Conservation (phyloP, 2,329 filamentous ascomycete genomes). For the Diaporthe sp. region DNA sequence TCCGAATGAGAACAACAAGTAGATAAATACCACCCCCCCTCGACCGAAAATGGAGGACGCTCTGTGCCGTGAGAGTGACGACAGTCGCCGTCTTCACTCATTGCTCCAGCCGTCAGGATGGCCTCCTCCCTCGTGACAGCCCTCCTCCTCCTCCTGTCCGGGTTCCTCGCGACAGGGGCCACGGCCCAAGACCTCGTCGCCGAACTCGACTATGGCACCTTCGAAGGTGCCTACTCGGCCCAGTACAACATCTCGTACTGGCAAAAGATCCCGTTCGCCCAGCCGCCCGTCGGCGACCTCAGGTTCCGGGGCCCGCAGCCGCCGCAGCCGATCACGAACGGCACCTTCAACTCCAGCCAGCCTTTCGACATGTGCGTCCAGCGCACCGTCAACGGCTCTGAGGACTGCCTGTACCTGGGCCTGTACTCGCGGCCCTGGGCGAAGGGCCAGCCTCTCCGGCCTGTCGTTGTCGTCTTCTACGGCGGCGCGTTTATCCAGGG, state of each 20-base stretch:
- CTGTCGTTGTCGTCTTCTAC: conserved; percentile 70
- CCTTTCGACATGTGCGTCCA: conserved; percentile 69
- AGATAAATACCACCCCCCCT: neutral
- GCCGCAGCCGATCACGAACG: conserved; percentile 56
- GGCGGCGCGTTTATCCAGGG: conserved; percentile 72
- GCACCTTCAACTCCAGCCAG: conserved; percentile 64
- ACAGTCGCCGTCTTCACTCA: neutral
- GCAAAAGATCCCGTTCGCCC: conserved; percentile 70
- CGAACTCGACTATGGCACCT: conserved; percentile 59
- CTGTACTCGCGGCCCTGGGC: conserved; percentile 69
- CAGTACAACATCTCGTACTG: conserved; percentile 68
- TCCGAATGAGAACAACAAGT: neutral
- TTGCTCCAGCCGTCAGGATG: conserved; percentile 9
- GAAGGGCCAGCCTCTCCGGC: conserved; percentile 53
- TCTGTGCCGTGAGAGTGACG: neutral
- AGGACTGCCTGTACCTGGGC: conserved; percentile 71
- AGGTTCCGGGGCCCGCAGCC: conserved; percentile 71
- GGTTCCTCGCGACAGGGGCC: conserved; percentile 5
- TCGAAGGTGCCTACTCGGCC: conserved; percentile 61
- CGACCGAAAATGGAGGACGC: neutral
- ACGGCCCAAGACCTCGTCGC: conserved; percentile 47
- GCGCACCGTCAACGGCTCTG: conserved; percentile 64
- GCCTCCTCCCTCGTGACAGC: neutral
- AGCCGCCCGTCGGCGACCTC: conserved; percentile 66
- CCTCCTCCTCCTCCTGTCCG: neutral